phyloP scores from a whole-genome alignment of 306 rosid genomes.

The Pachyrhizus erosus region DNA sequence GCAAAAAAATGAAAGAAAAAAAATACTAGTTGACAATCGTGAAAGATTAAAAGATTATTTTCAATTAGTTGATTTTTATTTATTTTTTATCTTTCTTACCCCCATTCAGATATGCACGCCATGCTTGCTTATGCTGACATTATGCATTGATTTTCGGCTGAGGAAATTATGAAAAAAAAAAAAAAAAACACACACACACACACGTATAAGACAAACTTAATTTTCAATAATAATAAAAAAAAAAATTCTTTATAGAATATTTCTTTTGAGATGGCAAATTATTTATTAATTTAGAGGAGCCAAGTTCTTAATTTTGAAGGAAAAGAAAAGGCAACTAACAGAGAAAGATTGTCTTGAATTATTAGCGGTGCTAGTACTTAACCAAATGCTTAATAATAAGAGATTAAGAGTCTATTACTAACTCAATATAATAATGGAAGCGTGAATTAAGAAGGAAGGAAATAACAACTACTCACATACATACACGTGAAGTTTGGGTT shows the following conservation, averaged over 20 bases:
- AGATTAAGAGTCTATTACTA: background rate
- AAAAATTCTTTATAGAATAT: too few relatives aligned
- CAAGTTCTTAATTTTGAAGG: background rate
- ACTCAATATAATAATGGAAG: background rate
- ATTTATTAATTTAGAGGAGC: background rate
- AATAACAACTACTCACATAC: background rate
- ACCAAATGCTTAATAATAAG: conserved; percentile 7
- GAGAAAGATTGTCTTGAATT: background rate
- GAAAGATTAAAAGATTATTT: background rate
- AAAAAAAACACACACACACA: too few relatives aligned
- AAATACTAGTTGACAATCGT: too few relatives aligned
- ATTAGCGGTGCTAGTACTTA: background rate
- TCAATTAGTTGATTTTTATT: background rate
- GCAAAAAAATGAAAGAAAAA: too few relatives aligned
- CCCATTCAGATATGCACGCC: background rate
- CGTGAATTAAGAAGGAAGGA: background rate
- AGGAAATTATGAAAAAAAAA: too few relatives aligned
- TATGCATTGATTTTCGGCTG: background rate
- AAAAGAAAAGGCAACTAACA: conserved; percentile 7
- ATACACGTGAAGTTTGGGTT: conserved; percentile 25
- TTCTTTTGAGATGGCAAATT: background rate
- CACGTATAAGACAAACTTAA: too few relatives aligned
- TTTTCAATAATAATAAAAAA: too few relatives aligned
- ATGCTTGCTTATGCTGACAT: background rate
- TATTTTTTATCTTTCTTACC: background rate